phyloP scores from a whole-genome alignment of 2,329 filamentous ascomycete species.

The Colletotrichum cuscutae region DNA sequence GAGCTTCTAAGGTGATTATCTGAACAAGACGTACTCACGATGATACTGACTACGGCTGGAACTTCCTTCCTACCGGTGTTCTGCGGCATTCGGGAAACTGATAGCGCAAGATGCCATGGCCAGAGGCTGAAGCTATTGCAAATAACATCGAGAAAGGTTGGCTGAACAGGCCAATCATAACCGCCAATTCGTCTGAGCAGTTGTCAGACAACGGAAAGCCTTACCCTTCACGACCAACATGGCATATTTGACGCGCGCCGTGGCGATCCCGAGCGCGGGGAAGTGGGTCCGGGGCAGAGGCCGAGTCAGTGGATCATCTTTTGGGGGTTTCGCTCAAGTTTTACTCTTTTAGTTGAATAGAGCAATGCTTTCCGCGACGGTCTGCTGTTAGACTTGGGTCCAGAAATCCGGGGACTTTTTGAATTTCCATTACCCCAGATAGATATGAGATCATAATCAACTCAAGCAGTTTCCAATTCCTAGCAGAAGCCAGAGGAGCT shows the following conservation, averaged over 20 bases:
- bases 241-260: not conserved
- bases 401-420: too few species aligned
- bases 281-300: slow-evolving; percentile 12
- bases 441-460: too few species aligned
- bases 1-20: not conserved
- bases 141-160: not conserved
- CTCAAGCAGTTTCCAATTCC: too few species aligned
- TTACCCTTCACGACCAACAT: not conserved
- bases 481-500: too few species aligned
- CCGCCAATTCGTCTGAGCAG: not conserved
- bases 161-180: not conserved
- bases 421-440: not conserved
- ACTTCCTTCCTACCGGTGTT: not conserved
- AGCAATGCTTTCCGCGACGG: not conserved
- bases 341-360: fast-evolving
- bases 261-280: slow-evolving; percentile 25
- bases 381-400: too few species aligned
- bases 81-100: slow-evolving; percentile 1
- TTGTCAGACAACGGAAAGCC: not conserved
- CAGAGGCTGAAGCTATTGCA: slow-evolving; percentile 18
- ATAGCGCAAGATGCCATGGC: not conserved
- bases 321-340: not conserved
- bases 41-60: not conserved
- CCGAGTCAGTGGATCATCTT: slow-evolving; percentile 13
- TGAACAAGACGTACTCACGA: not conserved